These are phyloP conservation scores for Didymella sp. DNA, from an alignment of 2,329 filamentous ascomycete species.

Conservation along the genomic window DNA sequence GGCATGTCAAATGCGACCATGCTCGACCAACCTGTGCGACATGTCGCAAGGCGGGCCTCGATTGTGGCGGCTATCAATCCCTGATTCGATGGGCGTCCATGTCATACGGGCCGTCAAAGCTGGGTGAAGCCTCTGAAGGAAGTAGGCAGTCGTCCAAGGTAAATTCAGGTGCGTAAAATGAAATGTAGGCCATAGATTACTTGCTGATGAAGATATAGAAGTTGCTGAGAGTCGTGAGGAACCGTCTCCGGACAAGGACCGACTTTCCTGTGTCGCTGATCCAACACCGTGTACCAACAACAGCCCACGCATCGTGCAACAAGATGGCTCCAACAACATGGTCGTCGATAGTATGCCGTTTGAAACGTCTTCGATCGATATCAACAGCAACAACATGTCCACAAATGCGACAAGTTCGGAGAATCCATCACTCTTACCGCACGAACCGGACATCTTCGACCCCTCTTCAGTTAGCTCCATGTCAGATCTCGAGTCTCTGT, in stretches of 20 bases:
- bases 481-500: slow-evolving; percentile 21
- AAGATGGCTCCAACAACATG: neutral
- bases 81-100: slow-evolving; percentile 24
- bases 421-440: neutral
- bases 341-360: neutral
- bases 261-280: neutral
- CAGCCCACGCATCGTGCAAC: neutral
- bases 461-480: slow-evolving; percentile 14
- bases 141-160: neutral
- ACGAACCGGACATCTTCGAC: slow-evolving; percentile 8
- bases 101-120: slow-evolving; percentile 11
- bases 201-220: neutral
- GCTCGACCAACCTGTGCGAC: slow-evolving; percentile 14
- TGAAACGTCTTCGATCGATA: neutral
- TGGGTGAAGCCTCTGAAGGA: neutral
- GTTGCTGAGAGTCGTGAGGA: neutral
- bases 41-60: slow-evolving; percentile 14
- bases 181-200: neutral
- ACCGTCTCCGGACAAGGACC: neutral
- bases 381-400: neutral
- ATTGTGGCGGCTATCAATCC: slow-evolving; percentile 21
- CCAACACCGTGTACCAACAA: neutral
- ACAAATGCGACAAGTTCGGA: neutral
- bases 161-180: neutral
- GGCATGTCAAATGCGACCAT: slow-evolving; percentile 24